Evolutionary conservation across 2,329 filamentous ascomycete species (phyloP).

Genomic region (Pleurostoma richardsiae): DNA sequence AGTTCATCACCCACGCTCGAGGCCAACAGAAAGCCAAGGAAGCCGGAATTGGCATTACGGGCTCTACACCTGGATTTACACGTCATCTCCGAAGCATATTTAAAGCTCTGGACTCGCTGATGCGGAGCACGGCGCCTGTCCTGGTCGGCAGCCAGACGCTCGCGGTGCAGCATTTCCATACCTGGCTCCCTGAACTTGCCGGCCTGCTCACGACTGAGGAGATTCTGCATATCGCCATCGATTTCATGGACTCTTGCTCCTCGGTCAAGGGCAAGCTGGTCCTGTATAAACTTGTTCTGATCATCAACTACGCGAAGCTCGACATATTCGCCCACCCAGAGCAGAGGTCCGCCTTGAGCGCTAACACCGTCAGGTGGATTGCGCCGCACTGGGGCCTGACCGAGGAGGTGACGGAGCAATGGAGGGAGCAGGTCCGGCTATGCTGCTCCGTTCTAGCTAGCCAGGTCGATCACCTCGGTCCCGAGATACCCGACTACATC

Average conservation of each 20-base stretch:
- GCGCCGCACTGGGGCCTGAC: slow-evolving; percentile 86
- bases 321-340: slow-evolving; percentile 77
- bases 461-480: slow-evolving; percentile 71
- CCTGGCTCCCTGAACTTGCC: slow-evolving; percentile 89
- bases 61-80: slow-evolving; percentile 67
- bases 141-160: slow-evolving; percentile 92
- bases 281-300: slow-evolving; percentile 85
- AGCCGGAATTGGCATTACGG: slow-evolving; percentile 78
- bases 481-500: slow-evolving; percentile 83
- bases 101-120: slow-evolving; percentile 81
- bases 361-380: slow-evolving; percentile 86
- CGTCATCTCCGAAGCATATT: slow-evolving; percentile 83
- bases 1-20: slow-evolving; percentile 88
- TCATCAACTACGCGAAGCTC: slow-evolving; percentile 84
- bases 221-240: slow-evolving; percentile 84
- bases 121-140: slow-evolving; percentile 80
- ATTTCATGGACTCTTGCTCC: slow-evolving; percentile 88
- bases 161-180: slow-evolving; percentile 92
- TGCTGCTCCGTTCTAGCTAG: slow-evolving; percentile 91
- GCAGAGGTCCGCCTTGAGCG: slow-evolving; percentile 66
- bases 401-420: slow-evolving; percentile 72
- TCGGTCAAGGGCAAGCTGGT: slow-evolving; percentile 86
- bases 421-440: slow-evolving; percentile 86
- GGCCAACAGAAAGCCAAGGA: slow-evolving; percentile 86
- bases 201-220: slow-evolving; percentile 75